A percentile compares a stretch with the other conserved stretches of the same genome.
Conservation (phyloP, 345 rosid species). For the Hibiscus mutabilis region DNA sequence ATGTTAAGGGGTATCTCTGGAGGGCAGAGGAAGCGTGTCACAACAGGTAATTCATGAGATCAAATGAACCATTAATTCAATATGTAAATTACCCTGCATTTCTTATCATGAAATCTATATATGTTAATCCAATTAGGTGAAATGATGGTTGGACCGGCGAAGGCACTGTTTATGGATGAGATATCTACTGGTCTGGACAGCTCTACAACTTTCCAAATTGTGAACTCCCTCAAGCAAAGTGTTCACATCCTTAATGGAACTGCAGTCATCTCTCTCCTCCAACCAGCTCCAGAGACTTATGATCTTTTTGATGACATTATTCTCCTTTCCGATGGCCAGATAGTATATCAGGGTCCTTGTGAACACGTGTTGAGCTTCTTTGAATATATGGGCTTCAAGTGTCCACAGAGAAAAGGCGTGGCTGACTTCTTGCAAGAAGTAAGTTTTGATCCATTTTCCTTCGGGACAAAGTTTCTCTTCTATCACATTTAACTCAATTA, state of each 20-base stretch:
- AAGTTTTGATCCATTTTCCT: slow-evolving; percentile 8
- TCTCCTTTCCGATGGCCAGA: slow-evolving; percentile 60
- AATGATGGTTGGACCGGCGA: slow-evolving; percentile 65
- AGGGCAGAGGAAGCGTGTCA: slow-evolving; percentile 75
- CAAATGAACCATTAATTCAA: too few relatives aligned
- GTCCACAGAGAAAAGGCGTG: slow-evolving; percentile 75
- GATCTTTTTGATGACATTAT: slow-evolving; percentile 70
- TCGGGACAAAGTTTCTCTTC: neutral
- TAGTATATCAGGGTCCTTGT: slow-evolving; percentile 74
- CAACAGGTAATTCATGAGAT: slow-evolving; percentile 32
- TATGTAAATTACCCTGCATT: too few relatives aligned
- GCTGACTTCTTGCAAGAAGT: slow-evolving; percentile 90
- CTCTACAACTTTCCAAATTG: slow-evolving; percentile 74
- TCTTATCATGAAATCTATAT: too few relatives aligned
- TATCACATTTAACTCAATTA: neutral
- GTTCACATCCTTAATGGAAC: slow-evolving; percentile 58
- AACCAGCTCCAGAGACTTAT: slow-evolving; percentile 78
- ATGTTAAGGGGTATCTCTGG: slow-evolving; percentile 83
- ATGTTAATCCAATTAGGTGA: slow-evolving; percentile 31
- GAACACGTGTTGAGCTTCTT: slow-evolving; percentile 53
- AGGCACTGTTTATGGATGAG: slow-evolving; percentile 59
- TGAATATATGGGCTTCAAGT: slow-evolving; percentile 56
- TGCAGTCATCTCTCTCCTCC: slow-evolving; percentile 64
- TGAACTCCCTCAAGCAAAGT: slow-evolving; percentile 56
- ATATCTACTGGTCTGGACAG: slow-evolving; percentile 78